Evolutionary conservation across 345 rosid species (phyloP).

Genomic region (Excoecaria cochinchinensis): DNA sequence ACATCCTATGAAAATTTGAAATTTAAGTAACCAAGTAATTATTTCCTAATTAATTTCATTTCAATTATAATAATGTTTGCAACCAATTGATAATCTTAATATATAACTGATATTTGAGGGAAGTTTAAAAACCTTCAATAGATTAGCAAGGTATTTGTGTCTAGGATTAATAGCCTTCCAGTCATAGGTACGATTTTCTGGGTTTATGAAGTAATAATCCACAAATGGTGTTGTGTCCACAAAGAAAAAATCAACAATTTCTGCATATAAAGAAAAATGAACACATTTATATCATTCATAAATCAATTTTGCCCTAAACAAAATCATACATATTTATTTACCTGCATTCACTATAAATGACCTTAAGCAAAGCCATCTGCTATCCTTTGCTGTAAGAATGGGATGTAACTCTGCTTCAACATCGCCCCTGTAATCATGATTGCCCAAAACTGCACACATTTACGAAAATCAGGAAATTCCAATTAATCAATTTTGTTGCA

Average conservation of each 20-base stretch:
- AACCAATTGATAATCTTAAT: no score
- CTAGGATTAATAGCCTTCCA: constrained; percentile 65
- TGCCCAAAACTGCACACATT: constrained; percentile 20
- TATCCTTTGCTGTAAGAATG: constrained; percentile 8
- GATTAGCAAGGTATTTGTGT: constrained; percentile 36
- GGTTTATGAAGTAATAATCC: constrained; percentile 46
- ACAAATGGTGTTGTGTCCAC: constrained; percentile 81
- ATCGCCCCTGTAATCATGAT: constrained; percentile 29
- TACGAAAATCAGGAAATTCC: no score
- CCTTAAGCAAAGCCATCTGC: constrained; percentile 27
- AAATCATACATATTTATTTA: background rate
- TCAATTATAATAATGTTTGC: no score
- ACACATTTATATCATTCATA: background rate
- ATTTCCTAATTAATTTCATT: no score
- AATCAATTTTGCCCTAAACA: background rate
- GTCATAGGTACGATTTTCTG: constrained; percentile 51
- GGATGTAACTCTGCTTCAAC: constrained; percentile 18
- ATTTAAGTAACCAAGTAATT: no score
- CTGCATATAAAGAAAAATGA: constrained; percentile 18
- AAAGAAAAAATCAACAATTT: constrained; percentile 62
- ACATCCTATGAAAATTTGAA: constrained; percentile 38
- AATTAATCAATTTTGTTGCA: no score
- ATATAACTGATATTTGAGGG: no score
- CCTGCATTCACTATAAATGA: constrained; percentile 22
- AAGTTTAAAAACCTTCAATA: constrained; percentile 31